Conservation (phyloP, 768 basidiomycete species). For the Mrakia blollopis region DNA sequence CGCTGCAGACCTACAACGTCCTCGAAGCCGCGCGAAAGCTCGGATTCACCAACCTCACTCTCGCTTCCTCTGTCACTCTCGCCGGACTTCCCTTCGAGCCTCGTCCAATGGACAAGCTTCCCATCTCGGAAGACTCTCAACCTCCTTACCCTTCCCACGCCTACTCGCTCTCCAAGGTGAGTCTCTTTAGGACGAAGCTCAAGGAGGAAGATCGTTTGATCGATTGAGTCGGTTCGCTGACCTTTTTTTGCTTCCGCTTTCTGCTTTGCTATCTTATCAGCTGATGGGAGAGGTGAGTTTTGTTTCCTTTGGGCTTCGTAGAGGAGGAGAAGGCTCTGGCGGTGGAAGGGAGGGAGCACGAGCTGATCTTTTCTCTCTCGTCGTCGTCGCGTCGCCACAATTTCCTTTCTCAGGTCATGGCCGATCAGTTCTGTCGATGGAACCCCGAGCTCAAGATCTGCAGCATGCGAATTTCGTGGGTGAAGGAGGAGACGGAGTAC, state of each 20-base stretch:
- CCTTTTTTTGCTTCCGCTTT: neutral
- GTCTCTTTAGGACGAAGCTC: neutral
- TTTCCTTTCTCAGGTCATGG: slow-evolving; percentile 35
- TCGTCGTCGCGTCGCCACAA: neutral
- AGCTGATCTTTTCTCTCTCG: slow-evolving; percentile 5
- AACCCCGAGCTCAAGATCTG: slow-evolving; percentile 37
- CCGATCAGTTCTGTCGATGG: slow-evolving; percentile 38
- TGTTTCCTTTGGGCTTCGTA: neutral
- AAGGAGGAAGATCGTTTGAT: neutral
- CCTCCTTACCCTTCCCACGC: slow-evolving; percentile 35
- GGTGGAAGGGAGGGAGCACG: neutral
- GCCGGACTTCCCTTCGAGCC: slow-evolving; percentile 38
- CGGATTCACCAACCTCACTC: slow-evolving; percentile 35
- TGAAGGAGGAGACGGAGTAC: slow-evolving; percentile 11
- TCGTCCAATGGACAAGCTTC: slow-evolving; percentile 33
- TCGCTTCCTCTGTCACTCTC: slow-evolving; percentile 36
- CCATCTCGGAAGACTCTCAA: slow-evolving; percentile 37
- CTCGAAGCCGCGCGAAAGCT: slow-evolving; percentile 39
- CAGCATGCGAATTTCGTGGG: slow-evolving; percentile 31
- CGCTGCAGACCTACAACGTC: slow-evolving; percentile 35
- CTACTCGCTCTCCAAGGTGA: slow-evolving; percentile 36
- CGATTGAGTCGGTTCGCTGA: neutral
- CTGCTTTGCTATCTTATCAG: neutral
- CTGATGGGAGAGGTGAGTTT: slow-evolving; percentile 11
- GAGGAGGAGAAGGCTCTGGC: no score